phyloP scores from a whole-genome alignment of 768 basidiomycete genomes.

The Tricholoma bakamatsutake region DNA sequence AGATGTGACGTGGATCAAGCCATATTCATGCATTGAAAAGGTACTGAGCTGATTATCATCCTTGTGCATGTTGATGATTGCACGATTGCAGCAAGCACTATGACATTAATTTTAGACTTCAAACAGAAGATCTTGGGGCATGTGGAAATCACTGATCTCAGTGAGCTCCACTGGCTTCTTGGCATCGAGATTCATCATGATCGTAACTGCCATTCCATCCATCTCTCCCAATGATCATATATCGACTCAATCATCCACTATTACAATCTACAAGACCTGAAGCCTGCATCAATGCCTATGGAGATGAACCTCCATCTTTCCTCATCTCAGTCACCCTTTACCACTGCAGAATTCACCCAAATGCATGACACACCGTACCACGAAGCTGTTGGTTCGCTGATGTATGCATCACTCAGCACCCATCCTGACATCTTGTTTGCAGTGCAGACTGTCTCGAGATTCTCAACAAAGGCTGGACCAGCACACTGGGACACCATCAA shows the following conservation, averaged over 20 bases:
- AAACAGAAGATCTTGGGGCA: no score
- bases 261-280: not conserved
- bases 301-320: conserved; percentile 1
- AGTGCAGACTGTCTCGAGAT: no score
- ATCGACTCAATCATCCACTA: not conserved
- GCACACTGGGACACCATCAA: no score
- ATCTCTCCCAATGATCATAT: not conserved
- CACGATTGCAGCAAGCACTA: not conserved
- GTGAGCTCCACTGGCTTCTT: not conserved
- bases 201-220: no score
- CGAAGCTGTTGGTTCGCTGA: conserved; percentile 19
- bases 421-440: not conserved
- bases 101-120: no score
- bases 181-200: no score
- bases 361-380: no score
- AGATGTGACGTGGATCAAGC: not conserved
- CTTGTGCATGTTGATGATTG: not conserved
- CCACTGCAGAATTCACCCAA: not conserved
- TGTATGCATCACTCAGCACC: no score
- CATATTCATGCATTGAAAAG: no score
- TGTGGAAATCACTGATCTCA: no score
- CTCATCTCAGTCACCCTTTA: conserved; percentile 3
- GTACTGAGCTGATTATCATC: no score
- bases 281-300: conserved; percentile 3
- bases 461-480: no score